These are phyloP conservation scores for Rhododendron kiyosumense DNA, from an alignment of 148 eudicot species.

Conservation along the genomic window DNA sequence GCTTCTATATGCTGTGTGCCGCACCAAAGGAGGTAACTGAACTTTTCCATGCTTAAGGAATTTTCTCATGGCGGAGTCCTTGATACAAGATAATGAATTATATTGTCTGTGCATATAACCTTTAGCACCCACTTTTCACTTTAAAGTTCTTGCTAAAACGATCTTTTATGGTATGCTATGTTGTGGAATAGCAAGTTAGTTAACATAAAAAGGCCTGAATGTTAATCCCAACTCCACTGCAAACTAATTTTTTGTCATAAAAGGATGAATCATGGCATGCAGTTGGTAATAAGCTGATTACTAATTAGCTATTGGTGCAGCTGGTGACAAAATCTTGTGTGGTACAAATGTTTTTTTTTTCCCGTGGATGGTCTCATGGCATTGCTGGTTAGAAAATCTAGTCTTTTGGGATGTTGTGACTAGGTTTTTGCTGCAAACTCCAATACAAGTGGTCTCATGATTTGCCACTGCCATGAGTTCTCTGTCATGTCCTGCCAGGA, in stretches of 20 bases:
- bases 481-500: neutral
- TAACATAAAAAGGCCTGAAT: neutral
- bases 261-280: neutral
- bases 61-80: neutral
- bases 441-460: neutral
- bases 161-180: neutral
- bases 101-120: neutral
- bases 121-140: neutral
- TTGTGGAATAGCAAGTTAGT: neutral
- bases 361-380: neutral
- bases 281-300: neutral
- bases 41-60: neutral
- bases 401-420: neutral
- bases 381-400: neutral
- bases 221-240: neutral
- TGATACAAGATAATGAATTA: neutral
- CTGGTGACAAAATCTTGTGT: neutral
- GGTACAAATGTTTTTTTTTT: neutral
- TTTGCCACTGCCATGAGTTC: neutral
- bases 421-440: neutral
- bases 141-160: neutral
- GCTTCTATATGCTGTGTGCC: slow-evolving; percentile 78
- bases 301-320: neutral
- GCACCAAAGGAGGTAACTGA: slow-evolving; percentile 57
- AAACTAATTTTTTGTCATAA: neutral